phyloP scores from a whole-genome alignment of 139 green algal genomes.

The Chlamydomonas sp. region DNA sequence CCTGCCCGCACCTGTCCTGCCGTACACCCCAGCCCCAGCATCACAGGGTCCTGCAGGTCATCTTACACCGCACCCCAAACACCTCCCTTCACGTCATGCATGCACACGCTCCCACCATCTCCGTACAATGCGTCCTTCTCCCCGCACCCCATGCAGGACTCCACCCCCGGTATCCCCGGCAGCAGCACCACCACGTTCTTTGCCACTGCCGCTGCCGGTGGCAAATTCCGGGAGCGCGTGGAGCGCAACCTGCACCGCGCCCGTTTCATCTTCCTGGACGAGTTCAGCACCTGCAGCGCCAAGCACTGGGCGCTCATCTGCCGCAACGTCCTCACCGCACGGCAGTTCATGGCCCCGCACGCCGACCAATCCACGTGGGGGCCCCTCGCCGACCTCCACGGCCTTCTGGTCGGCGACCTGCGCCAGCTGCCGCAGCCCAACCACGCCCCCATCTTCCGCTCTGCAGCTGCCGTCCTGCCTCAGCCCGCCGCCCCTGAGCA shows the following conservation, averaged over 20 bases:
- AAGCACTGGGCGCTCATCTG: background rate
- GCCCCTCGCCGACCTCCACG: background rate
- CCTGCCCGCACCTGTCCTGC: too few relatives aligned
- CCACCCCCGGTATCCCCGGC: background rate
- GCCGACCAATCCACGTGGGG: background rate
- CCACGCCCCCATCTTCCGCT: too few relatives aligned
- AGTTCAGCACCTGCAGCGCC: slow-evolving; percentile 9
- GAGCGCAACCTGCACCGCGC: background rate
- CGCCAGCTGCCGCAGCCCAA: too few relatives aligned
- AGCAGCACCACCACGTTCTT: background rate
- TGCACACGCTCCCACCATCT: too few relatives aligned
- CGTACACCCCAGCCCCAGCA: too few relatives aligned
- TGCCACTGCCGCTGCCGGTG: background rate
- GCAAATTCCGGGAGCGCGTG: background rate
- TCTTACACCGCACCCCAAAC: background rate
- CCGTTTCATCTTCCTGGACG: slow-evolving; percentile 8
- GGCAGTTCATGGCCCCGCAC: background rate
- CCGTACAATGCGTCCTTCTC: too few relatives aligned
- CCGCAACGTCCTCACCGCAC: background rate
- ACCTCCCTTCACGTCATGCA: background rate
- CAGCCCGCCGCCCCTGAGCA: too few relatives aligned
- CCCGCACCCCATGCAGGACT: background rate
- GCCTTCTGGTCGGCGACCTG: too few relatives aligned
- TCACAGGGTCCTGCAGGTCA: too few relatives aligned
- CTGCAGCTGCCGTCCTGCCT: too few relatives aligned